Evolutionary conservation across 1,139 yeast genomes (phyloP), one percentile per base, ranked within the genome.

Genomic region (Kodamaea sp.): DNA sequence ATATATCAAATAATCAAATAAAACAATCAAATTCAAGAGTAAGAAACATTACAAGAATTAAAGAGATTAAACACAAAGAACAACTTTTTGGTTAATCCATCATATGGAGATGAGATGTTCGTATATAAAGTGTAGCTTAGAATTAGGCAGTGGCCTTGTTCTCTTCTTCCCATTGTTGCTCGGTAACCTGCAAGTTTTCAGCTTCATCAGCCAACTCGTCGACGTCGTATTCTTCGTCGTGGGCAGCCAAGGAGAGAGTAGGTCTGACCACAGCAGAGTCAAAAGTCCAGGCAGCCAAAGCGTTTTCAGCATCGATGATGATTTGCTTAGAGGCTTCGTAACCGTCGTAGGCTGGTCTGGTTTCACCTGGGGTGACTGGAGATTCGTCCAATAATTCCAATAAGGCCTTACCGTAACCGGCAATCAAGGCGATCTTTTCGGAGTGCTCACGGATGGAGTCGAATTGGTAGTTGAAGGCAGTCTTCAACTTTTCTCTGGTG

Each of bases 281-380:
- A 53, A 83, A 76, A 49, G 94, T 84, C 94, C 94, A 84, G 22
- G 84, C 73, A 47, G 85, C 89, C 55, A 84, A 73, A 38, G 94
- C 89, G 47, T 80, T 81, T 70, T 84, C 94, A 51, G 89, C 87
- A 57, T 84, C 94, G 57, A 84, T 80, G 55, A 84, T 83, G 63
- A 84, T 83, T 67, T 84, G 94, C 69, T 83, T 84, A 35, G 90
- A 81, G 37, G 92, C 90, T 63, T 84, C 92, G 60, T 83, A 84
- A 49, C 94, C 94, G 55, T 84, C 94, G 63, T 84, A 84, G 39
- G 89, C 84, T 33, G 89, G 84, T 80, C 92, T 82, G 41, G 89
- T 80, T 68, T 86, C 95, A 69, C 95, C 95, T 39, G 95, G 95
- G 47, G 94, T 83, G 37, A 85, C 92, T 44, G 94, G 87, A 44